These are phyloP conservation scores for Zymoseptoria passerinii DNA, from an alignment of 2,329 filamentous ascomycete genomes.

Conservation along the genomic window DNA sequence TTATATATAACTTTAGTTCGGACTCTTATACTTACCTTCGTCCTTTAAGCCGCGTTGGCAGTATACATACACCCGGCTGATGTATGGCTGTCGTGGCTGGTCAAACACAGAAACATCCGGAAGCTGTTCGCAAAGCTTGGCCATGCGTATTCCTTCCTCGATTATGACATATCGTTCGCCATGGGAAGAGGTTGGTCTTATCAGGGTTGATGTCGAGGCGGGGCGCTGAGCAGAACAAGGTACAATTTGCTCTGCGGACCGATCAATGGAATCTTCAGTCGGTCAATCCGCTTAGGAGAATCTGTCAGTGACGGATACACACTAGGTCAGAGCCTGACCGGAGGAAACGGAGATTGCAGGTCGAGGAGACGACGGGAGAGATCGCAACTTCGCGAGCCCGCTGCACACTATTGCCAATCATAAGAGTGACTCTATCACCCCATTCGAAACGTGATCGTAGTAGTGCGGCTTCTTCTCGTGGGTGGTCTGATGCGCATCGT, in stretches of 20 bases:
- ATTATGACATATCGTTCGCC: not conserved
- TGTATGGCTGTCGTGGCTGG: not conserved
- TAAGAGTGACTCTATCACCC: not conserved
- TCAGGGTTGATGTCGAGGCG: not conserved
- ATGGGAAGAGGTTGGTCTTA: not conserved
- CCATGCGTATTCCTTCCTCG: not conserved
- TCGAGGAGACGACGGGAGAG: not conserved
- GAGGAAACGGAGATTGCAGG: not conserved
- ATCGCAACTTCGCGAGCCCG: not conserved
- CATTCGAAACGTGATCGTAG: not conserved
- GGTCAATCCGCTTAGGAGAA: not conserved
- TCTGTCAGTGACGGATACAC: not conserved
- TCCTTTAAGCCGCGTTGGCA: too few species aligned
- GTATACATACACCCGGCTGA: too few species aligned
- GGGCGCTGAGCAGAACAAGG: not conserved
- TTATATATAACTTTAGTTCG: too few species aligned
- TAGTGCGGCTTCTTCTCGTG: not conserved
- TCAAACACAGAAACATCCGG: not conserved
- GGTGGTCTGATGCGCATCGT: not conserved
- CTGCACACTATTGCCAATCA: not conserved
- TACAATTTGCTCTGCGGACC: not conserved
- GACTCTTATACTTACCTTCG: too few species aligned
- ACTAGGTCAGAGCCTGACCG: not conserved
- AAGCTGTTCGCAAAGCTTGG: not conserved
- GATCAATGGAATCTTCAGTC: too few species aligned